Evolutionary conservation across 768 basidiomycete species (phyloP), one percentile per base, ranked within the genome.

Genomic region (Termitomyces sp.): DNA sequence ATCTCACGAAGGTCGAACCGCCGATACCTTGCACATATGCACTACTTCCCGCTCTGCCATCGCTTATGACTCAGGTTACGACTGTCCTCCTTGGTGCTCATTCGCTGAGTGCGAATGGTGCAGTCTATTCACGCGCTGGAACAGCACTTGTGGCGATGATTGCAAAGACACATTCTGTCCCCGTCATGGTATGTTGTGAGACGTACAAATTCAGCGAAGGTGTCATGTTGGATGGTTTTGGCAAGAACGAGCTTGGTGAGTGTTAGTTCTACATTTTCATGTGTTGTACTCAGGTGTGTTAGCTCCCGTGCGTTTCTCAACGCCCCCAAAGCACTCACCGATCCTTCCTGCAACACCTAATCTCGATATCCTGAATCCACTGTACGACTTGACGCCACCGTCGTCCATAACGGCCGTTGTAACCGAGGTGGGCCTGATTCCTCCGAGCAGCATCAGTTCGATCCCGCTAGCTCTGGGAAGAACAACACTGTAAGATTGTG

Each of bases 121-220:
- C 93, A 2, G 91, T 98, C 3, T 96, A 90, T 70, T 91, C 94
- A 12, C 83, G 97, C 53, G 93, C 95, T 0, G 97, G 97, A 30
- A 98, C 95, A 4, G 96, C 96, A 0, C 82, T 95, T 66, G 93
- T 98, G 6, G 93, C 95, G 1, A 96, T 98, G 95, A 87, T 98
- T 81, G 92, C 93, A 1, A 93, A 92, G 71, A 84, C 85, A 50
- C 83, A 89, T 66, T 87, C 86, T 26, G 89, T 98, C 0, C 96
- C 97, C 5, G 95, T 98, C 7, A 85, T 99, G 38, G 94, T 97
- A 28, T 98, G 95, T 63, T 97, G 95, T 66, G 97, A 98, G 74
- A 99, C 97, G 4, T 98, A 98, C 77, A 99, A 99, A 72, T 98
- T 95, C 67, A 91, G 91, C 18, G 96, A 98, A 66, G 85, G 86